Evolutionary conservation across 2,329 filamentous ascomycete genomes (phyloP), one percentile per base, ranked within the genome.

Genomic region (Juglanconis oblonga): DNA sequence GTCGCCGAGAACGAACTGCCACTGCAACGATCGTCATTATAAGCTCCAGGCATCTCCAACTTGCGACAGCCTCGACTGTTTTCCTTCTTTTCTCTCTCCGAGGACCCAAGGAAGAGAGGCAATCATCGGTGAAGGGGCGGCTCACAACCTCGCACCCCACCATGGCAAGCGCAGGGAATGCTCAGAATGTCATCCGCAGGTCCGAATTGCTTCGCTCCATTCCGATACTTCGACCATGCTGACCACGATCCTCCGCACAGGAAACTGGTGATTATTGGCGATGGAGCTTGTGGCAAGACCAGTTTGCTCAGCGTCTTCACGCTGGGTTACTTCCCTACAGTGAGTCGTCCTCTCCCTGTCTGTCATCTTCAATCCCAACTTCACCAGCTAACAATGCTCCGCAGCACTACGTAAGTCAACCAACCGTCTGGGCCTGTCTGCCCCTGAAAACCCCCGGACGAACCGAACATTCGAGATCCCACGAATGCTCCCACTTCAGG

Each of bases 231-330:
- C 5, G 32, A 49, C 47, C 40, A 51, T 36, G 50, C 58, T 63
- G 32, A 59, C 58, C 10, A 24, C 10, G 35, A 52, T 33, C 38
- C 52, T 58, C 33, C 55, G 48, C 64, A 17, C 72, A 97, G 93
- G 81, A 97, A 97, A 80, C 83, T 97, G 72, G 93, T 97, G 70
- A 97, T 97, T 68, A 97, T 97, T 70, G 93, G 93, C 64, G 93
- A 97, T 57, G 95, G 95, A 80, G 95, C 95, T 68, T 99, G 95
- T 77, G 95, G 95, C 70, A 99, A 99, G 82, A 99, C 95, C 55
- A 96, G 92, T 86, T 80, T 99, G 70, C 81, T 99, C 67, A 97
- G 93, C 74, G 95, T 99, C 67, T 99, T 99, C 77, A 99, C 95
- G 40, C 82, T 99, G 57, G 95, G 95, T 61, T 98, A 97, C 77